Evolutionary conservation across 2,329 filamentous ascomycete species (phyloP), one percentile per base, ranked within the genome.

Genomic region (Knufia petricola): DNA sequence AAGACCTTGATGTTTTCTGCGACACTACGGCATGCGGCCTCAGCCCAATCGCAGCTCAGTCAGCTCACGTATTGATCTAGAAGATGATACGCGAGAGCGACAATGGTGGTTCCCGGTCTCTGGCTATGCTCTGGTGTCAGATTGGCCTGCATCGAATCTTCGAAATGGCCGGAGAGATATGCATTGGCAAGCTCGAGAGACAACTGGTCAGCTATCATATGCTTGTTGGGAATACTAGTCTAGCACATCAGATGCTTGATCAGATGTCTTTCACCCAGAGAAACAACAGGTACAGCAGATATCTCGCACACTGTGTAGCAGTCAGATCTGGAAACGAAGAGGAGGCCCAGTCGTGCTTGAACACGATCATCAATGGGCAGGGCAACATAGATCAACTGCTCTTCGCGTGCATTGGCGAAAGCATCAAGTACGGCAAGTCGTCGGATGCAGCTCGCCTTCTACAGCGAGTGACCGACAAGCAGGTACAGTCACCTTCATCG

Each of bases 361-460:
- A 41, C 20, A 42, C 46, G 10, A 42, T 48, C 30, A 34, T 17
- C n/a, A 48, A 45, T n/a, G 15, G 43, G n/a, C 53, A 53, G 23
- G 50, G 50, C 36, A 62, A 69, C 1, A 72, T 75, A 19, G 75
- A 81, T 17, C 78, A 79, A 12, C 77, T 87, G 37, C 70, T 95
- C 1, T 87, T 89, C 55, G 85, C 87, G 1, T 95, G 88, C 58
- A 78, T 87, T 19, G 68, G 87, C 23, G 87, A 94, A 62, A 84
- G 87, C 2, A 81, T 88, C 43, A 71, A 79, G 53, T 69, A 70
- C 1, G 78, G 80, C 0, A 77, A 87, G 52, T 80, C 75, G 44
- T 53, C 69, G 0, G 78, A 82, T 53, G 77, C 81, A 1, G 66
- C 82, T 10, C 63, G 70, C 24, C 75, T 77, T 9, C 62, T 89